Evolutionary conservation across 2,329 filamentous ascomycete species (phyloP), one percentile per base, ranked within the genome.

Genomic region (Xylaria polymorpha): DNA sequence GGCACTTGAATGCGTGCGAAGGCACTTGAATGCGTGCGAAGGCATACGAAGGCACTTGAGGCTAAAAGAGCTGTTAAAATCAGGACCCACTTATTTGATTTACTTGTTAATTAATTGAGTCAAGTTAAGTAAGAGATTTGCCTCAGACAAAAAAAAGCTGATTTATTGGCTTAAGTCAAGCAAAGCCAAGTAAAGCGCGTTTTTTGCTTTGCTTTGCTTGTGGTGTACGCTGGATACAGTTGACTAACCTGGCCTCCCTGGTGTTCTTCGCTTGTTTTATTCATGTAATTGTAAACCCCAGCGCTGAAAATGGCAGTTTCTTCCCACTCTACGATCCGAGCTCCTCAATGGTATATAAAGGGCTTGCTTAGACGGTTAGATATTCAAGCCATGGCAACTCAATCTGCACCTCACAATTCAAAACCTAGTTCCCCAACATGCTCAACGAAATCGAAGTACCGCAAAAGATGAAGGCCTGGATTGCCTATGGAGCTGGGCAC

Each of bases 381-480:
- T 9, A n/a, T 48, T 64, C 48, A 39, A 41, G 14, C 22, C 37
- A 46, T 55, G 48, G 15, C n/a, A 15, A 35, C 20, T 64, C 60
- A 15, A 41, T 46, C 29, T 35, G 10, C 18, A 56, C 25, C 46
- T 50, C 37, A 60, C 29, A 14, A 25, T 37, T 9, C 12, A 29
- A 15, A 53, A 22, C 4, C 20, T 14, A 55, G 37, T 37, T 56
- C 22, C 29, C 20, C 55, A 50, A 22, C 15, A 64, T 67, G 66
- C 1, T 29, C 14, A 15, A 32, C n/a, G 25, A 56, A 56, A 43
- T 22, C 9, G 8, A 73, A 15, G 41, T 58, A 20, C 71, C 74
- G 3, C 64, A 73, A 37, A 76, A 72, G 15, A 79, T 79, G 74
- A 77, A 74, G 68, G 74, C 77, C 18, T 78, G 75, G 75, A 44